Evolutionary conservation across 2,329 filamentous ascomycete genomes (phyloP).

Genomic region (Xylaria multiplex): DNA sequence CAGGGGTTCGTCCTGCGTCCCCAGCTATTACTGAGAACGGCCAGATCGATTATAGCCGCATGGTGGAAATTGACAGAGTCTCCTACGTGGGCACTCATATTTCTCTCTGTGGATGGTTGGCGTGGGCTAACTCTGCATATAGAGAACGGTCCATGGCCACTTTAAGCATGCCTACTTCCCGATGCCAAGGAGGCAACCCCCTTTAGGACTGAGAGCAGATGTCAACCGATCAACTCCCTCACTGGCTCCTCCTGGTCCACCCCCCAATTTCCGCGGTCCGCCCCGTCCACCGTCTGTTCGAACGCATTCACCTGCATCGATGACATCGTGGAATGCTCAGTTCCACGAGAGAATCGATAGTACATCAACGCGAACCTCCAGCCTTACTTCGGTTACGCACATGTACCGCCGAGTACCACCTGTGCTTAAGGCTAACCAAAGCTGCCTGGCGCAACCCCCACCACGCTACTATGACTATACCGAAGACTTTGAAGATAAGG

Average conservation of each 20-base stretch:
- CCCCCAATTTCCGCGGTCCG: conserved; percentile 39
- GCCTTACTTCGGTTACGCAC: conserved; percentile 61
- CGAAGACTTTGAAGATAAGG: conserved; percentile 58
- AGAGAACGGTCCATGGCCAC: conserved; percentile 59
- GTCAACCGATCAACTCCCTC: conserved; percentile 55
- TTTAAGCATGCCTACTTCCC: conserved; percentile 54
- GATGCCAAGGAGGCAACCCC: conserved; percentile 51
- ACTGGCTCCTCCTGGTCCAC: conserved; percentile 46
- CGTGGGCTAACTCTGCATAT: conserved; percentile 28
- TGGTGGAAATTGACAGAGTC: conserved; percentile 60
- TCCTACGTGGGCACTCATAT: conserved; percentile 54
- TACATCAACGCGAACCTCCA: conserved; percentile 56
- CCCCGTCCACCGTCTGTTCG: conserved; percentile 40
- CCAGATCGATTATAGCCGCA: conserved; percentile 60
- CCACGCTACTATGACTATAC: conserved; percentile 64
- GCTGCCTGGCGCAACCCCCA: conserved; percentile 40
- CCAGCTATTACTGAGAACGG: conserved; percentile 61
- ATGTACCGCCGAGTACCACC: conserved; percentile 54
- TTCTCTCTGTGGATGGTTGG: conserved; percentile 1
- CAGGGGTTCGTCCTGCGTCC: conserved; percentile 61
- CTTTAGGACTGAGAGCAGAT: conserved; percentile 54
- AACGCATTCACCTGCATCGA: conserved; percentile 52
- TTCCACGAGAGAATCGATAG: conserved; percentile 50
- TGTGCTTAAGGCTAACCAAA: conserved; percentile 41
- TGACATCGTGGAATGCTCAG: conserved; percentile 46